Percentiles rank a stretch among this genome's conserved stretches.
These are phyloP conservation scores for Capsella bursapastoris DNA, from an alignment of 345 rosid species.

Conservation along the genomic window DNA sequence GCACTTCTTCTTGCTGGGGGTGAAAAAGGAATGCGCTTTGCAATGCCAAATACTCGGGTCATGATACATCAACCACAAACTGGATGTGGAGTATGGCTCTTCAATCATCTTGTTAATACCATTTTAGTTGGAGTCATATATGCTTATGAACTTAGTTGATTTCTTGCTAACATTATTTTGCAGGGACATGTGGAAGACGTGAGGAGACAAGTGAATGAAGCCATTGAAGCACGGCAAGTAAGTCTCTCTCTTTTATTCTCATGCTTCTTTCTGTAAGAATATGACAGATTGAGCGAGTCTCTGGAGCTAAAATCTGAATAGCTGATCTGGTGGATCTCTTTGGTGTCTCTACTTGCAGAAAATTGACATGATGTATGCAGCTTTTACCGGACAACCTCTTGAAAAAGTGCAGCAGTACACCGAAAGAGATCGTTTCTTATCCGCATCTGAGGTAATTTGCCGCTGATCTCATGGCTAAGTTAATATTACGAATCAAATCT, in stretches of 20 bases:
- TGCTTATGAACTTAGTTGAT: neutral
- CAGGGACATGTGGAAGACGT: conserved; percentile 92
- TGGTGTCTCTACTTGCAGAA: conserved; percentile 58
- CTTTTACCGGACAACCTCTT: conserved; percentile 85
- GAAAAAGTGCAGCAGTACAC: conserved; percentile 86
- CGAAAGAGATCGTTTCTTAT: conserved; percentile 85
- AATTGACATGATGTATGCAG: conserved; percentile 83
- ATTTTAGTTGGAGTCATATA: neutral
- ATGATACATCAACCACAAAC: conserved; percentile 95
- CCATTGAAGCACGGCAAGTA: conserved; percentile 79
- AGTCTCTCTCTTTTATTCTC: conserved; percentile 39
- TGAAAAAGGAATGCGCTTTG: conserved; percentile 94
- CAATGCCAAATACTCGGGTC: conserved; percentile 95
- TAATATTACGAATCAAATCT: neutral
- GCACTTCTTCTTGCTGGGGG: conserved; percentile 96
- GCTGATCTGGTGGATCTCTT: conserved; percentile 18
- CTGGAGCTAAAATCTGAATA: neutral
- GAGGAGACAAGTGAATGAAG: conserved; percentile 89
- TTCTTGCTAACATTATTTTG: neutral
- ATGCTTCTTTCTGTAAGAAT: conserved; percentile 23
- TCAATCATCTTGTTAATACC: neutral
- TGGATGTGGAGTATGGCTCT: conserved; percentile 78
- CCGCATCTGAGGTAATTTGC: conserved; percentile 73
- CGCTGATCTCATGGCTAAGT: neutral
- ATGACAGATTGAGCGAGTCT: neutral